Evolutionary conservation across 805 yeast genomes (phyloP), one percentile per base, ranked within the genome.

Genomic region (Candida ascalaphidarum): DNA sequence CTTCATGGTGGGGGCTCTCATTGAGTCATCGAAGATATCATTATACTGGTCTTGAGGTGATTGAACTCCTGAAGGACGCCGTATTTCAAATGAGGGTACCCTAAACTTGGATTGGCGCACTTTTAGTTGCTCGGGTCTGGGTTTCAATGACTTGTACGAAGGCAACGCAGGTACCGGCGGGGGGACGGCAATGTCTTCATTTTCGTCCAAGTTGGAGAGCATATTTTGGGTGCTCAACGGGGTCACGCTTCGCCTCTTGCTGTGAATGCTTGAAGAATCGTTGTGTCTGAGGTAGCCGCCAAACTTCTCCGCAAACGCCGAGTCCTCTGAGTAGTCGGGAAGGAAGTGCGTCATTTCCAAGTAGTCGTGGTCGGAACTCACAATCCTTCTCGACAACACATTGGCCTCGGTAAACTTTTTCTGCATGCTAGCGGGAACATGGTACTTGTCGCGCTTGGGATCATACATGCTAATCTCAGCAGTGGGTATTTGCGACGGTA

Each of bases 281-380:
- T 21, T 11, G 11, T 7, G 18, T 17, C 18, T 17, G 6, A 17
- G 8, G 22, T 11, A 5, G 22, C n/a, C n/a, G n/a, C n/a, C n/a
- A n/a, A n/a, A n/a, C n/a, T n/a, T n/a, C 8, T 6, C 48, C 26
- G 57, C 72, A 43, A 69, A 62, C 11, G 68, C 74, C 3, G 74
- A 67, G 24, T 66, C 68, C 20, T 55, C 57, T 1, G 71, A 59
- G 16, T 67, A 27, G 34, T 70, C 70, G 4, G 75, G 75, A 27
- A 70, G 50, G 22, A 60, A 52, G 31, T 57, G 52, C 14, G 62
- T 59, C 1, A 57, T 57, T 17, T 66, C 45, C 17, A 65, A 39
- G 24, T 64, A 70, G 27, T 61, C 64, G 34, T 48, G 43, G 13
- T 58, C 58, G 16, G 71, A 62, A 38, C 63, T 61, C 11, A 65